Evolutionary conservation across 176 grass and related monocot genomes (phyloP).

Genomic region (Stipa capillata): DNA sequence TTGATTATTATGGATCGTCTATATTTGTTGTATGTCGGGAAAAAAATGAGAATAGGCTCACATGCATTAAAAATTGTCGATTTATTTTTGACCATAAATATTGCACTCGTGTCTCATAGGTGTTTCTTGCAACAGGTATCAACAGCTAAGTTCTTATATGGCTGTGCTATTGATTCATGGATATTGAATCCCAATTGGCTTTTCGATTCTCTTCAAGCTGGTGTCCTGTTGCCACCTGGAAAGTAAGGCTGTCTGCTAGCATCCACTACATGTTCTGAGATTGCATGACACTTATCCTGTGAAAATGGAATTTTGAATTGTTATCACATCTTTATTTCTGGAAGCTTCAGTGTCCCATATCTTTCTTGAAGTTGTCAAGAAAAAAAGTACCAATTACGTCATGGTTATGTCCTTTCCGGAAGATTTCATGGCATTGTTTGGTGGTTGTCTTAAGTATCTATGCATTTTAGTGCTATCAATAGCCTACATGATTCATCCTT

Average conservation of each 20-base stretch:
- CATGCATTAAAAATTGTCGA: background rate
- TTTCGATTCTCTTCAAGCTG: slow-evolving; percentile 60
- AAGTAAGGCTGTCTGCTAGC: slow-evolving; percentile 48
- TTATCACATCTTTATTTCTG: background rate
- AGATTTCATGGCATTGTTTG: background rate
- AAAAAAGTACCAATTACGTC: background rate
- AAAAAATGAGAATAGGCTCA: background rate
- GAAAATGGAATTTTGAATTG: background rate
- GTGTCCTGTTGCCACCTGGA: slow-evolving; percentile 41
- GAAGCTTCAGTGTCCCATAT: background rate
- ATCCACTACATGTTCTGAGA: background rate
- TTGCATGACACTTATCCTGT: background rate
- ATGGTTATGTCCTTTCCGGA: background rate
- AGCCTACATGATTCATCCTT: slow-evolving; percentile 2
- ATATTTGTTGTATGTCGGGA: background rate
- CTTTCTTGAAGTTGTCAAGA: background rate
- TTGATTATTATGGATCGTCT: background rate
- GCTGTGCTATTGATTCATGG: slow-evolving; percentile 71
- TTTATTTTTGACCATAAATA: background rate
- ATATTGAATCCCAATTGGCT: slow-evolving; percentile 61
- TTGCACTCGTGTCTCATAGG: background rate
- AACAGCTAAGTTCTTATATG: slow-evolving; percentile 86
- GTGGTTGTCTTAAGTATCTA: background rate
- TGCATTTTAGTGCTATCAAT: background rate
- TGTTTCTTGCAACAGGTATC: slow-evolving; percentile 53